Base-by-base conservation (phyloP, 2,329 filamentous ascomycete species). In the Lanzia echinophila region DNA sequence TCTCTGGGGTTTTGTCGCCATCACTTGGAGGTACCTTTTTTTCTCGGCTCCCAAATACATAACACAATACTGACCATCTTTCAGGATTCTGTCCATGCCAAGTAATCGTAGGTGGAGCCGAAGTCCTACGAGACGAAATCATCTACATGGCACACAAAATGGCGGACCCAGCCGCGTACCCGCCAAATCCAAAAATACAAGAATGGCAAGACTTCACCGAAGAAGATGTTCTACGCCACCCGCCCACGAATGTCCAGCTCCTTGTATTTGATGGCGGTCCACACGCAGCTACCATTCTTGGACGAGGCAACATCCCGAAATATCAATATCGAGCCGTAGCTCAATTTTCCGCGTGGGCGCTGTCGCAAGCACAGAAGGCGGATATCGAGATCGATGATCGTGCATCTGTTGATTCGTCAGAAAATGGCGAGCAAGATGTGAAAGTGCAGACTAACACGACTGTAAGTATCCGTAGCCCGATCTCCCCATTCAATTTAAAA, bases 181-280 rank as follows among this genome's bases (percentile, higher is more conserved):
- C 86, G 0, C 88, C 88, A 0, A 76, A 79, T 28, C 24, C 24
- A 4, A 4, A 8, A 4, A 28, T 28, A 4, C 24, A 28, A 28
- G 8, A 8, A 4, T 28, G 24, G 24, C 24, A 28, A 28, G 4
- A 4, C 24, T 28, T 28, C 8, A 28, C 24, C 24, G 24, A 28
- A 28, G 24, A 28, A 28, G 24, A 28, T 28, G 24, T 28, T 4
- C 24, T 28, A 4, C 24, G 24, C 8, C 24, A 28, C 8, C 24
- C 24, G 8, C 88, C 90, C 0, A 99, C 94, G 0, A 82, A 95
- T 62, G 92, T 97, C 0, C 90, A 96, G 67, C 77, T 99, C 2
- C 94, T 97, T 68, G 86, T 97, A 1, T 97, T 92, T 91, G 92
- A 97, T 55, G 88, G 96, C 63, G 74, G 97, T 2, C 97, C 94